phyloP scores from a whole-genome alignment of 2,329 filamentous ascomycete genomes.

The Diaporthe citrichinensis region DNA sequence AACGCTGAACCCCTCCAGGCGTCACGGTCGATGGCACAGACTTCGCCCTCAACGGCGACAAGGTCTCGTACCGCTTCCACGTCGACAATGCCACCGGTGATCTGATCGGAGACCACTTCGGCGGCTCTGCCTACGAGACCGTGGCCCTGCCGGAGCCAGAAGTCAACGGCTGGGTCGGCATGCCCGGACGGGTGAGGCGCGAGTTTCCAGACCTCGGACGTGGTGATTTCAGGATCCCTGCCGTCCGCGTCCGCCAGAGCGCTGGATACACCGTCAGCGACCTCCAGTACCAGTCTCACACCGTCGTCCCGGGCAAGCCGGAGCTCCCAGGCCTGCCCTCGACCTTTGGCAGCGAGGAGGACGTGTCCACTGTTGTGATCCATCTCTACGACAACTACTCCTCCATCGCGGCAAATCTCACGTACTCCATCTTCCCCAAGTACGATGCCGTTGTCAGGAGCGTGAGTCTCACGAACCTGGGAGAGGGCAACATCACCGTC shows the following conservation, averaged over 20 bases:
- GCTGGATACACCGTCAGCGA: constrained; percentile 71
- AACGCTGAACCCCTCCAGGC: constrained; percentile 51
- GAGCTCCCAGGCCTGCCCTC: constrained; percentile 68
- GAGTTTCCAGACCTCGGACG: constrained; percentile 76
- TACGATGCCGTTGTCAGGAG: constrained; percentile 74
- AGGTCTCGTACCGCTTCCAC: constrained; percentile 75
- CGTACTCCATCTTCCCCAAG: constrained; percentile 74
- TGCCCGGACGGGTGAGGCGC: constrained; percentile 65
- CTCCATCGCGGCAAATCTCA: constrained; percentile 69
- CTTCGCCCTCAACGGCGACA: constrained; percentile 69
- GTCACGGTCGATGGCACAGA: constrained; percentile 67
- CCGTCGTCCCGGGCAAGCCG: constrained; percentile 70
- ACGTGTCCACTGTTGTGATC: constrained; percentile 72
- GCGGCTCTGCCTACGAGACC: constrained; percentile 67
- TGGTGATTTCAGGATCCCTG: constrained; percentile 74
- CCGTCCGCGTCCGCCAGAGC: constrained; percentile 71
- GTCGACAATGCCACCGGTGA: constrained; percentile 70
- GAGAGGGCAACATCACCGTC: constrained; percentile 65
- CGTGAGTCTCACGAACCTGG: constrained; percentile 72
- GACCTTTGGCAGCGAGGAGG: constrained; percentile 68
- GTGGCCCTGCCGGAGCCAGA: constrained; percentile 52
- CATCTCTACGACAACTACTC: constrained; percentile 72
- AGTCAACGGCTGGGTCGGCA: constrained; percentile 67
- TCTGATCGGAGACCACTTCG: constrained; percentile 73
- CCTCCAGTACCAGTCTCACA: constrained; percentile 70